phyloP scores from a whole-genome alignment of 2,329 filamentous ascomycete genomes.

The Arthroderma uncinatum region DNA sequence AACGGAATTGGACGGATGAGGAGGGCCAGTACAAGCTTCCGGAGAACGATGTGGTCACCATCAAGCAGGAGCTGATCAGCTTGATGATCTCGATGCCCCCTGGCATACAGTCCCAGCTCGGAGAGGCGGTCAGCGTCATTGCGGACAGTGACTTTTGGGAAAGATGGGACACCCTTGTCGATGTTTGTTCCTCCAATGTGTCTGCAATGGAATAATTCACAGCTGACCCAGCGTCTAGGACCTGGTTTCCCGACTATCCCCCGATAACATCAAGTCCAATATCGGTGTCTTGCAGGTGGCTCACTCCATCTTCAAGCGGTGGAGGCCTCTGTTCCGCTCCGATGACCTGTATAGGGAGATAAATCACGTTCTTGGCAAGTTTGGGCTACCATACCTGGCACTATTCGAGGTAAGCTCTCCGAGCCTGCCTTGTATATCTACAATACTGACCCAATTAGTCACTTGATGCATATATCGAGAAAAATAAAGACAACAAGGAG shows the following conservation, averaged over 20 bases:
- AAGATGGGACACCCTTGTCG: slow-evolving; percentile 89
- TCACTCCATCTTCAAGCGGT: slow-evolving; percentile 93
- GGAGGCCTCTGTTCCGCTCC: slow-evolving; percentile 86
- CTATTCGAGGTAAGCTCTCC: slow-evolving; percentile 55
- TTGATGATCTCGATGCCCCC: slow-evolving; percentile 89
- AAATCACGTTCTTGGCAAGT: slow-evolving; percentile 82
- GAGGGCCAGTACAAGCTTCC: slow-evolving; percentile 88
- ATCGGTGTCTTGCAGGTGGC: slow-evolving; percentile 93
- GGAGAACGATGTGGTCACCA: slow-evolving; percentile 67
- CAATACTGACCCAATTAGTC: slow-evolving; percentile 30
- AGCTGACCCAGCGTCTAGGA: slow-evolving; percentile 43
- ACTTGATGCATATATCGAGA: slow-evolving; percentile 50
- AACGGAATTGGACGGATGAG: slow-evolving; percentile 89
- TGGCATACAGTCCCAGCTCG: slow-evolving; percentile 82
- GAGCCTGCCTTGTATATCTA: background rate
- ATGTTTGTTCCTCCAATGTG: slow-evolving; percentile 50
- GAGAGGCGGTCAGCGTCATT: slow-evolving; percentile 93
- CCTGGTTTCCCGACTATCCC: slow-evolving; percentile 74
- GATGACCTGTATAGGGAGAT: slow-evolving; percentile 91
- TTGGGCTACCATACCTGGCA: slow-evolving; percentile 70
- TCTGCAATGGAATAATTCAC: background rate
- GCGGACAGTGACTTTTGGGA: slow-evolving; percentile 97
- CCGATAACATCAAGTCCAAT: slow-evolving; percentile 72
- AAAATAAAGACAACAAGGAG: slow-evolving; percentile 63
- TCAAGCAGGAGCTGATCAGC: slow-evolving; percentile 91